phyloP scores from a whole-genome alignment of 169 alveolate species.

The Cryptosporidium meleagridis region DNA sequence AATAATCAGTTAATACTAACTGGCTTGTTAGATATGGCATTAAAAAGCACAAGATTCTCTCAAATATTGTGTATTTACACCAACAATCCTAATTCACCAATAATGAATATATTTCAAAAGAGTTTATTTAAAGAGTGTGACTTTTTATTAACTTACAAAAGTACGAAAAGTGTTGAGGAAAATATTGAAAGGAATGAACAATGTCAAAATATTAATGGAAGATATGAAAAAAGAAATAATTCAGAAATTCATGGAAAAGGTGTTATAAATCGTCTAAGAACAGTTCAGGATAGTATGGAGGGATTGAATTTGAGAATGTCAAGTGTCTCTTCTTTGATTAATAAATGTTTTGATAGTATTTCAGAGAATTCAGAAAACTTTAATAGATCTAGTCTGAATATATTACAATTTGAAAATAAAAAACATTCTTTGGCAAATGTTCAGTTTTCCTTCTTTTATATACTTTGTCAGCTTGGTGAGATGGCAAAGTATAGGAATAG shows the following conservation, averaged over 20 bases:
- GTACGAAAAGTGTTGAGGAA: not conserved
- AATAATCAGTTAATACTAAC: conserved; percentile 11
- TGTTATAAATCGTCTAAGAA: conserved; percentile 35
- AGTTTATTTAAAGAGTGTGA: conserved; percentile 44
- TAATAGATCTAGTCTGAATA: not conserved
- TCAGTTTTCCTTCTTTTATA: conserved; percentile 60
- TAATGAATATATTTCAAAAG: conserved; percentile 34
- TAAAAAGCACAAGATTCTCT: conserved; percentile 31
- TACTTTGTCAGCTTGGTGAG: conserved; percentile 67
- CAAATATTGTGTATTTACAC: conserved; percentile 55
- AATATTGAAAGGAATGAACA: not conserved
- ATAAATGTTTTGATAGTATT: not conserved
- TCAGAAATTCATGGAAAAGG: not conserved
- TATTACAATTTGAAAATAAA: not conserved
- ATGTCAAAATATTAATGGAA: not conserved
- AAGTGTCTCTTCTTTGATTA: conserved; percentile 20
- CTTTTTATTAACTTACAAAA: not conserved
- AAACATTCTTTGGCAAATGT: conserved; percentile 46
- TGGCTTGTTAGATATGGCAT: conserved; percentile 70
- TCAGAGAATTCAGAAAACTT: not conserved
- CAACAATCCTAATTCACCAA: conserved; percentile 33
- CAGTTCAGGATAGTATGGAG: conserved; percentile 50
- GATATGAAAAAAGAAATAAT: not conserved
- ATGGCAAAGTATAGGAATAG: conserved; percentile 39
- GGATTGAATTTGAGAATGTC: conserved; percentile 22